A percentile compares a stretch with the other conserved stretches of the same genome.
Evolutionary conservation across 2,329 filamentous ascomycete species (phyloP).

Genomic region (Rutstroemia sp.): DNA sequence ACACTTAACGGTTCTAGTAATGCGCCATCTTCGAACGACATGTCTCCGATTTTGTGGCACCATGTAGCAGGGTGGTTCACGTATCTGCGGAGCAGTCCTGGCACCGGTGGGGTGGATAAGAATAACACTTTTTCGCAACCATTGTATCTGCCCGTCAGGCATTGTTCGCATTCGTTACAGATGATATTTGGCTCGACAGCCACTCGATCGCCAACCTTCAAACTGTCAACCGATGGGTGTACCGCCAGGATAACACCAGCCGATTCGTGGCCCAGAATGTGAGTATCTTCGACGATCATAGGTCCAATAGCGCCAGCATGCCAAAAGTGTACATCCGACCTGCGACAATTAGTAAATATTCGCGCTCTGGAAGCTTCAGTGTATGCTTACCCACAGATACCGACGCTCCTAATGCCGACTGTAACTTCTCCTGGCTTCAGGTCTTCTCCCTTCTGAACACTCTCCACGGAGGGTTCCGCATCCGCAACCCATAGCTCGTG

Average conservation of each 20-base stretch:
- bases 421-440: constrained; percentile 80
- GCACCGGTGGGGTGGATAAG: constrained; percentile 82
- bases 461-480: constrained; percentile 67
- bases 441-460: constrained; percentile 58
- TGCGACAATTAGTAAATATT: constrained; percentile 31
- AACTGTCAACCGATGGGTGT: constrained; percentile 68
- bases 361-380: background rate
- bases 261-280: constrained; percentile 92
- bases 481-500: constrained; percentile 88
- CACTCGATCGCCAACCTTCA: constrained; percentile 83
- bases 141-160: constrained; percentile 89
- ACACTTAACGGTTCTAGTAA: constrained; percentile 87
- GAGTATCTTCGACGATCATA: constrained; percentile 84
- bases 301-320: constrained; percentile 90
- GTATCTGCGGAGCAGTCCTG: constrained; percentile 81
- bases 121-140: constrained; percentile 83
- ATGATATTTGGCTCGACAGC: constrained; percentile 92
- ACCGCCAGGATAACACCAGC: constrained; percentile 76
- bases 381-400: constrained; percentile 75
- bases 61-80: constrained; percentile 90
- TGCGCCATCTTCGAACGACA: constrained; percentile 87
- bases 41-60: constrained; percentile 93
- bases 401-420: constrained; percentile 84
- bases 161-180: constrained; percentile 85
- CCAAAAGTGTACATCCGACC: constrained; percentile 96